Evolutionary conservation across 371 early-diverging fungal species (phyloP), one percentile per base, ranked within the genome.

Genomic region (Mortierella sp.): DNA sequence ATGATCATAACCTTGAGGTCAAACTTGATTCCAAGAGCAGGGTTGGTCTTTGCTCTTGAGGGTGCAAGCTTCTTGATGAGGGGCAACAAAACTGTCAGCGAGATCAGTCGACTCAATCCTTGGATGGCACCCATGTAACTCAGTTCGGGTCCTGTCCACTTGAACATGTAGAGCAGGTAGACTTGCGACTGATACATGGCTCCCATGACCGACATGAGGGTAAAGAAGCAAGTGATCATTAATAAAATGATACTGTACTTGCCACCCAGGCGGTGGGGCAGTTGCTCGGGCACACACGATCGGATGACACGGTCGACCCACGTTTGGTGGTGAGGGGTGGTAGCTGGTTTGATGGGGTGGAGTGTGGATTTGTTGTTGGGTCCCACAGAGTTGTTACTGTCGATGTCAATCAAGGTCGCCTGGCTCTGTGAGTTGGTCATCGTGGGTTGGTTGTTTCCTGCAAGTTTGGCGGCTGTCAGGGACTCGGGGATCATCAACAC

Each of bases 401-500:
- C 71, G 29, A 83, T 74, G 12, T 27, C 56, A 46, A 80, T 44
- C 27, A 80, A n/a, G 0, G 79, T 70, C 6, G 78, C 54, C 32
- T 63, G 80, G 14, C 75, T 75, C 55, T 80, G 72, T 3, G 68
- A 75, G 58, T 18, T 54, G 35, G 46, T 49, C 72, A 72, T 6
- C 29, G 27, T 43, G 32, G 65, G 14, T 68, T 71, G 24, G 71
- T 44, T 63, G 48, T 38, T n/a, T 6, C 68, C 29, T 48, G 73
- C 48, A 5, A 77, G 29, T 16, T 68, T 46, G 6, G 55, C 73
- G 10, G 14, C 16, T 8, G 75, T 56, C 41, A 80, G 32, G 32
- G 84, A 83, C 74, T 83, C 84, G 21, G 78, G 84, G 29, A 84
- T 75, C 41, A 80, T 16, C 35, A 65, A 5, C 4, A 80, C 55